These are phyloP conservation scores for Cyberlindnera maritima DNA, from an alignment of 805 yeast species.

Conservation along the genomic window DNA sequence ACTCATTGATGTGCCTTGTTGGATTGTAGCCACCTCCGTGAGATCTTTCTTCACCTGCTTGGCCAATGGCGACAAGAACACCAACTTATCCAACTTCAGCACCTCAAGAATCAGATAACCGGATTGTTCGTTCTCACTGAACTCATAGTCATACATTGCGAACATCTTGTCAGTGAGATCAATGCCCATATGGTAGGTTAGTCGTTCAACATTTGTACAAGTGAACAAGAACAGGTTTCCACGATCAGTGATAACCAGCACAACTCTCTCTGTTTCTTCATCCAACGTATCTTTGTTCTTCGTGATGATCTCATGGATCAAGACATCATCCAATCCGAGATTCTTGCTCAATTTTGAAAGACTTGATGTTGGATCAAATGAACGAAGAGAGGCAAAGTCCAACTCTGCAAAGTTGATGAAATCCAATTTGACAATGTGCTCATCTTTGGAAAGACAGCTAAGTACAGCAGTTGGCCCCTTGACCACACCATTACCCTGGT, in stretches of 20 bases:
- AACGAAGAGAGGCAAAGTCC: constrained; percentile 10
- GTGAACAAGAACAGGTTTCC: constrained; percentile 33
- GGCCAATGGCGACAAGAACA: constrained; percentile 46
- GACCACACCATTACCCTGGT: not conserved
- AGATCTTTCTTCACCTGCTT: constrained; percentile 19
- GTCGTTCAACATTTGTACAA: constrained; percentile 15
- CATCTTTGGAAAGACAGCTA: constrained; percentile 16
- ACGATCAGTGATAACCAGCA: constrained; percentile 31
- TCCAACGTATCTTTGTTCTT: constrained; percentile 22
- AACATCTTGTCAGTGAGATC: constrained; percentile 49
- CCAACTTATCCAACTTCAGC: constrained; percentile 52
- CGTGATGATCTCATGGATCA: constrained; percentile 32
- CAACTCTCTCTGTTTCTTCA: constrained; percentile 24
- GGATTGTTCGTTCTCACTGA: constrained; percentile 52
- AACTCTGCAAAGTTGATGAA: constrained; percentile 23
- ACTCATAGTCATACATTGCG: constrained; percentile 80
- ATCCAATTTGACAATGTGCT: constrained; percentile 26
- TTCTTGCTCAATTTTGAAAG: constrained; percentile 4
- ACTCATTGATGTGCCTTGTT: constrained; percentile 42
- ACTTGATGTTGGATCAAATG: constrained; percentile 19
- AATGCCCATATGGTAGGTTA: constrained; percentile 32
- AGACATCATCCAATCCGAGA: constrained; percentile 27
- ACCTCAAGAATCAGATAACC: constrained; percentile 69
- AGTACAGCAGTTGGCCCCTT: constrained; percentile 9
- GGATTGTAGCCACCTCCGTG: constrained; percentile 34